phyloP scores from a whole-genome alignment of 192 early-diverging fungal species.

The Entomortierella chlamydospora region DNA sequence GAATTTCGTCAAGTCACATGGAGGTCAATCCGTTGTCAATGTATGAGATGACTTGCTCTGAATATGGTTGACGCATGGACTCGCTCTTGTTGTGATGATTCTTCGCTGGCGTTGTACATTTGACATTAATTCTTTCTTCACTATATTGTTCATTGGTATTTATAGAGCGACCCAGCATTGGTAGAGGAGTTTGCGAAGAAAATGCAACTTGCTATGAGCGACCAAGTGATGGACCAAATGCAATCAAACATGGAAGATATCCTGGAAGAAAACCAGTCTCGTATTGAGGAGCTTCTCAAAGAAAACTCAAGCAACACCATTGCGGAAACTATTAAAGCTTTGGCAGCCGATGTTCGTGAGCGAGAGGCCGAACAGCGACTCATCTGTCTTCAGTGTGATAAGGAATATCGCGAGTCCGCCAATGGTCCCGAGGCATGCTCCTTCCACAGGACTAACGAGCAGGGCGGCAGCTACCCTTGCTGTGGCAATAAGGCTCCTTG shows the following conservation, averaged over 20 bases:
- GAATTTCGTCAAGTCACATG: conserved; percentile 54
- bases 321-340: conserved; percentile 49
- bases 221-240: conserved; percentile 55
- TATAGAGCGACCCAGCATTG: conserved; percentile 46
- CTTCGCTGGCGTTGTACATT: too few species aligned
- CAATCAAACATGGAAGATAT: conserved; percentile 51
- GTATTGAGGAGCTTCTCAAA: conserved; percentile 32
- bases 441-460: conserved; percentile 39
- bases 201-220: conserved; percentile 48
- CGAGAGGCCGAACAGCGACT: conserved; percentile 49
- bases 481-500: conserved; percentile 49
- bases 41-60: conserved; percentile 11
- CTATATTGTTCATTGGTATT: background rate
- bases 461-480: conserved; percentile 34
- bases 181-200: conserved; percentile 54
- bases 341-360: conserved; percentile 36
- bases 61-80: background rate
- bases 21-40: conserved; percentile 54
- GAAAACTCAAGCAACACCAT: conserved; percentile 49
- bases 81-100: background rate
- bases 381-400: conserved; percentile 51
- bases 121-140: background rate
- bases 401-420: conserved; percentile 45
- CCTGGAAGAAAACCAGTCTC: conserved; percentile 44
- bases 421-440: conserved; percentile 51